Evolutionary conservation across 1,284 basidiomycete genomes (phyloP), one percentile per base, ranked within the genome.

Genomic region (Ceratobasidium sp.): DNA sequence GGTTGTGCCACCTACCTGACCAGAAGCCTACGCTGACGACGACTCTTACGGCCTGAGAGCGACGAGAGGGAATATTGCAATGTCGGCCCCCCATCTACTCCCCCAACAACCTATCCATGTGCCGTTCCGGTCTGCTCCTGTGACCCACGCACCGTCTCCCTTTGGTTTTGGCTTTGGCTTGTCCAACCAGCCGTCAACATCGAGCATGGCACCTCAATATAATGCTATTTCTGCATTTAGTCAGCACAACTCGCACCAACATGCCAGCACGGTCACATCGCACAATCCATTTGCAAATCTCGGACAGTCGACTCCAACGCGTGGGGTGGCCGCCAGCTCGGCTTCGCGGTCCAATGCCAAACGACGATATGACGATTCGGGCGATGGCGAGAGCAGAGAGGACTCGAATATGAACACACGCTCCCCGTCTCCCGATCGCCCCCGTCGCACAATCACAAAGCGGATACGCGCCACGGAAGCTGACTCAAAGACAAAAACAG

Each of bases 121-220:
- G 58, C 85, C 85, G 69, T 88, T 90, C 74, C 83, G 84, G 67
- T 81, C 84, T 57, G 80, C 82, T 54, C 81, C 85, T n/a, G 82
- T 85, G 19, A 82, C 82, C 69, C 83, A 87, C 77, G 80, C 86
- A 0, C 81, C 87, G 0, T 84, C 87, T 58, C 82, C 85, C 42
- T 83, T 90, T 73, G 86, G 85, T 3, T 88, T 90, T 74, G 88
- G 87, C 14, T 90, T 91, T 75, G 86, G 84, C 41, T 77, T 88
- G 23, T 62, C 67, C 29, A 42, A 29, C 68, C 52, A 49, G 29
- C 14, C 67, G n/a, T 56, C 58, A 29, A 53, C 68, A 21, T 57
- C 68, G 39, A 42, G 42, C 59, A 23, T 21, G 36, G 41, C 68
- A 36, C 29, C 46, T 11, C 73, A 82, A 84, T 54, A 82, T 59